Base-by-base conservation (phyloP, 495 filamentous ascomycete genomes). In the Aspergillus nidulans region DNA sequence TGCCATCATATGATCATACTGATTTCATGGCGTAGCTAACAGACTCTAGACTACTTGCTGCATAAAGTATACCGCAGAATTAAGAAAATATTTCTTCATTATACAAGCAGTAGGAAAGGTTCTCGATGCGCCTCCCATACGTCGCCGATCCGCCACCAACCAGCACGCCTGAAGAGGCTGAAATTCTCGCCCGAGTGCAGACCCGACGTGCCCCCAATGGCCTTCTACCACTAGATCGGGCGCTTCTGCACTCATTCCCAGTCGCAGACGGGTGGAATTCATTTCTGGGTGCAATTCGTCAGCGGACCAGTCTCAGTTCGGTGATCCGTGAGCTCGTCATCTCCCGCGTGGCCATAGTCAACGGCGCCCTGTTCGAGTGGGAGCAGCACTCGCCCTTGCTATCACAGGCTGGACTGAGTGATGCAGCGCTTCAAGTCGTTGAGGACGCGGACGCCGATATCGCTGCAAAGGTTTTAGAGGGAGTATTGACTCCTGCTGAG, bases 211-310 rank as follows among this genome's bases (percentile, higher is more conserved):
- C 74, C 1, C 79, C 85, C 12, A 79, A 82, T 20, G 80, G 80
- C 0, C 79, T 92, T 10, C 81, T 89, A 41, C 76, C 83, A 0
- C 79, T 91, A 10, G 89, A 94, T 69, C 82, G 85, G 5, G 72
- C 89, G 1, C 81, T 92, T 7, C 75, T 92, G 4, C 89, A 92
- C 72, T 79, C 84, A 7, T 88, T 84, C 24, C 72, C 83, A 2
- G 75, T 92, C 0, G 83, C 89, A 1, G 81, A 89, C 62, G 89
- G 89, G 2, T 94, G 88, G 87, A 92, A 91, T 72, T 72, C 81
- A 28, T 91, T 94, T 69, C 76, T 92, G 15, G 84, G 84, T 36
- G 84, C 89, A 38, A 79, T 94, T 28, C 82, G 89, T 57, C 88
- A 84, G 10, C 71, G 77, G 56, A 88, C 85, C 4, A 70, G 70